Base-by-base conservation (phyloP, 768 basidiomycete species). In the Pisolithus orientalis region DNA sequence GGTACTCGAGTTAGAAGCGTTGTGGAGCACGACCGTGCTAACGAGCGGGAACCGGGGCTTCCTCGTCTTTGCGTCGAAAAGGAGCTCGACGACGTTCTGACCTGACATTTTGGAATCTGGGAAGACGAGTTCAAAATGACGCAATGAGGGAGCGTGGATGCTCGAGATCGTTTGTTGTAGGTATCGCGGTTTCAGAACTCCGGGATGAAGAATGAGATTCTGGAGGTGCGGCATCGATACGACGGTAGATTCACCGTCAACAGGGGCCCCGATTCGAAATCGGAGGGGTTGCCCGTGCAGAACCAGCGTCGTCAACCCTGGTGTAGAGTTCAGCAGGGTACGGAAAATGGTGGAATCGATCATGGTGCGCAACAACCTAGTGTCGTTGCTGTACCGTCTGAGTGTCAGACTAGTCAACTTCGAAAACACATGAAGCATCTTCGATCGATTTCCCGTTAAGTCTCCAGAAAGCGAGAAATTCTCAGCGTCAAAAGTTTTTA, bases 101-200 rank as follows among this genome's bases (percentile, higher is more conserved):
- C 67, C 67, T 4, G 59, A 61, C 1, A 61, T 49, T 34, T 56
- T 62, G 2, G 65, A 65, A 43, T 68, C 66, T 8, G 65, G 67
- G 29, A 68, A 66, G 38, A 69, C 57, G 8, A 66, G 67, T 34
- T 66, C 67, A 25, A 66, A 66, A 17, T 67, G 67, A 38, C 63
- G 67, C 7, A 66, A 57, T 9, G 55, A 58, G 2, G 67, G 65
- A 0, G 65, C 67, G 11, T 58, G 57, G 21, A 66, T 59, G 28
- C 62, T 59, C 4, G 67, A 59, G 24, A 66, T 54, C 16, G 63
- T 62, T 25, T 66, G 59, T 48, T 66, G 65, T 50, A 68, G 53
- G 51, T 63, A 68, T 25, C 65, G 65, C 8, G 67, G 67, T 38
- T 68, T 68, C 44, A 66, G 40, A 29, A 64, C 59, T 11, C 63